Percentiles rank a stretch among this genome's conserved stretches.
Evolutionary conservation across 192 early-diverging fungal genomes (phyloP).

Genomic region (Umbelopsis ramanniana): DNA sequence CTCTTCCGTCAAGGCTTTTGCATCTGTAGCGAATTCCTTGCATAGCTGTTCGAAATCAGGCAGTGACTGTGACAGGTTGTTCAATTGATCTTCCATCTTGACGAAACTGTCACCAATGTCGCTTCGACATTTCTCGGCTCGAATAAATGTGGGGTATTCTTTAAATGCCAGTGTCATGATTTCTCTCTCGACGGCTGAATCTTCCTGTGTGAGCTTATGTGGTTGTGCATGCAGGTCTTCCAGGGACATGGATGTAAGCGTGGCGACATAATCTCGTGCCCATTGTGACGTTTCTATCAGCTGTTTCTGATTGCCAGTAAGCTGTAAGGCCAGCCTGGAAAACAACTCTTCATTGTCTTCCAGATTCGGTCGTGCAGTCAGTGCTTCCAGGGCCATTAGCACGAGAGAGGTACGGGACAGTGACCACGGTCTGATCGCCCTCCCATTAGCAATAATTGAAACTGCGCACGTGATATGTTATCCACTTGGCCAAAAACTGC

Average conservation of each 20-base stretch:
- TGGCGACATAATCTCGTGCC: constrained; percentile 64
- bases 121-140: constrained; percentile 62
- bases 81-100: constrained; percentile 50
- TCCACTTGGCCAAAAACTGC: no score
- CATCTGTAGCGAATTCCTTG: constrained; percentile 43
- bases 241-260: constrained; percentile 64
- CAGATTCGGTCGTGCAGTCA: background rate
- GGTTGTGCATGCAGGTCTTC: constrained; percentile 66
- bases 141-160: constrained; percentile 71
- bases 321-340: background rate
- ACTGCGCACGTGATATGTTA: no score
- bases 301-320: background rate
- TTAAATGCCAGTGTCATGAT: constrained; percentile 67
- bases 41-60: constrained; percentile 54
- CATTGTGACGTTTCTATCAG: constrained; percentile 38
- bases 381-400: constrained; percentile 11
- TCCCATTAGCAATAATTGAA: no score
- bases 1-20: constrained; percentile 29
- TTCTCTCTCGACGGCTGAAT: constrained; percentile 56
- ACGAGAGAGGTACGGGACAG: background rate
- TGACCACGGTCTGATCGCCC: no score
- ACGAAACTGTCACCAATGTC: constrained; percentile 55
- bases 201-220: constrained; percentile 50
- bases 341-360: constrained; percentile 1
- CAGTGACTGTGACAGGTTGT: constrained; percentile 48